These are phyloP conservation scores for Corylus americana DNA, from an alignment of 306 rosid species.

Conservation along the genomic window DNA sequence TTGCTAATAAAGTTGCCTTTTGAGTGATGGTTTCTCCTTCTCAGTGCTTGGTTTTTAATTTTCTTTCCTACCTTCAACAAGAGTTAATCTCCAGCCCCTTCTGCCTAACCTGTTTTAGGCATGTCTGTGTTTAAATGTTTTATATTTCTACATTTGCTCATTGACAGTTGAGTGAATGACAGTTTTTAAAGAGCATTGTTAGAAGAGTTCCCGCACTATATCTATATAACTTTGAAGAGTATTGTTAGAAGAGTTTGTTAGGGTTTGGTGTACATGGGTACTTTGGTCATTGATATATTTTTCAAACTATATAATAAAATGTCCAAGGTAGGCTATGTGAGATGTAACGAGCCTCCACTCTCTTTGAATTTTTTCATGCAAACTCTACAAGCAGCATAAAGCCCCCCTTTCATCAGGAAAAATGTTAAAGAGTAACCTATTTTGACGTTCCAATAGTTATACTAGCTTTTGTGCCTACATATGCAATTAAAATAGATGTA, in stretches of 20 bases:
- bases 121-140: background rate
- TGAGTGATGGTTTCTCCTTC: background rate
- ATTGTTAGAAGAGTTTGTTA: background rate
- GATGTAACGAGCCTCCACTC: too few species aligned
- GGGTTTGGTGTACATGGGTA: too few species aligned
- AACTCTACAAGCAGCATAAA: too few species aligned
- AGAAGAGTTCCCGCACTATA: background rate
- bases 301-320: too few species aligned
- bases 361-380: too few species aligned
- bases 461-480: background rate
- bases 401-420: background rate
- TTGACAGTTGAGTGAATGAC: background rate
- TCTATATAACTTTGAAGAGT: background rate
- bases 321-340: too few species aligned
- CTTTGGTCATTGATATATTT: too few species aligned
- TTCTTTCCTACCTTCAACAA: background rate
- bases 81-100: background rate
- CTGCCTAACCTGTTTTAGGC: background rate
- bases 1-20: background rate
- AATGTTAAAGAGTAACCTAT: background rate
- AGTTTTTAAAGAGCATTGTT: background rate
- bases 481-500: background rate
- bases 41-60: background rate
- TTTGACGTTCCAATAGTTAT: background rate
- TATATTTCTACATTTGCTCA: background rate